Base-by-base conservation (phyloP, 1,284 basidiomycete species). In the Tremellales sp. region DNA sequence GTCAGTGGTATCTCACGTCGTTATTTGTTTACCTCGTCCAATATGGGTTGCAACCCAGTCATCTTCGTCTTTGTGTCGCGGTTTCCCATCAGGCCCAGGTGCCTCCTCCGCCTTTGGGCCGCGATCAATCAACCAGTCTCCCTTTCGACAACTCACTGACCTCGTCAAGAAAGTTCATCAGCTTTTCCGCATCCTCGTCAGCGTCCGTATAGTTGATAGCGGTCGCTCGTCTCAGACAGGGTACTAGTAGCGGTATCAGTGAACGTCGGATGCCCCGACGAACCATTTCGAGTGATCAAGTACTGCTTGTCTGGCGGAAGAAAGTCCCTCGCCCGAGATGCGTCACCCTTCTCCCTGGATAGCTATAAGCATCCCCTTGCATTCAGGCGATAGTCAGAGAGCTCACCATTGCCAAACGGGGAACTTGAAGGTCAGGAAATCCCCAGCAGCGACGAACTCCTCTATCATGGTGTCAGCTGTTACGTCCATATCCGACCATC, bases 301-400 rank as follows among this genome's bases (percentile, higher is more conserved):
- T 94, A 99, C 71, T 99, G 94, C 76, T 95, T 98, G 74, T 94
- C 89, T 4, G 78, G 66, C 0, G 94, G 95, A 16, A 99, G 80
- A 73, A 90, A 98, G 60, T 97, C 93, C 54, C 92, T 80, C 24
- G 80, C 77, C 75, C 88, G 89, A 32, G 82, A 81, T 40, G 84
- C 66, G 61, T 95, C 90, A 47, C 90, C 91, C 59, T 83, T 85
- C 75, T 93, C 87, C 90, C 90, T 93, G 60, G 26, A 24, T 25
- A 41, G 9, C 25, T 40, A 9, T 13, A 16, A 5, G 18, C 13
- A 16, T 27, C 16, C 21, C 26, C 18, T 5, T 5, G n/a, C 10
- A 42, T 28, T 1, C 18, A 40, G 25, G 10, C 21, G 25, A 43
- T 37, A 9, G 12, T 21, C 19, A 24, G 26, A 32, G 24, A 31